phyloP scores from a whole-genome alignment of 345 rosid species.

The Bruguiera sexangula region DNA sequence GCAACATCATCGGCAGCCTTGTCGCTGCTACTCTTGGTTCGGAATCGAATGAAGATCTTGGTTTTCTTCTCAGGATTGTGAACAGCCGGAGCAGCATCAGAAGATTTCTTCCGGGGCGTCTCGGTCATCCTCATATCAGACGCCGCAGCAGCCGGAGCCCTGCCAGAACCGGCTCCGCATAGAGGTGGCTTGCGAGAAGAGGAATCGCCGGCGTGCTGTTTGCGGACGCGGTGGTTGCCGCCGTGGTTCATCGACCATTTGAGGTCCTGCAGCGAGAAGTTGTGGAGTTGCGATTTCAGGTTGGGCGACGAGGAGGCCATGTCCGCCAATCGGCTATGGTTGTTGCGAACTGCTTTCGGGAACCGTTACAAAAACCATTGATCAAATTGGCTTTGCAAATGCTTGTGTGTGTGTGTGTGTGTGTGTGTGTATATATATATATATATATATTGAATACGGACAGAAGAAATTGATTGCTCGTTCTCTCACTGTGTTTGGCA shows the following conservation, averaged over 20 bases:
- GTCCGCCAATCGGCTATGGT: too few species aligned
- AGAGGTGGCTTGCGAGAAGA: background rate
- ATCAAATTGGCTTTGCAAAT: background rate
- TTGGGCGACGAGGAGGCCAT: slow-evolving; percentile 43
- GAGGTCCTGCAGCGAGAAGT: slow-evolving; percentile 57
- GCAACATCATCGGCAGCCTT: slow-evolving; percentile 12
- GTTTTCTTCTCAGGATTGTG: slow-evolving; percentile 39
- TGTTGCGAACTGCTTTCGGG: background rate
- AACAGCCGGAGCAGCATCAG: slow-evolving; percentile 15
- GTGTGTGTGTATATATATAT: too few species aligned
- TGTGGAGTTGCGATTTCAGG: slow-evolving; percentile 54
- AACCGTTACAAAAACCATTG: slow-evolving; percentile 16
- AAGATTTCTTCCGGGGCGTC: slow-evolving; percentile 16
- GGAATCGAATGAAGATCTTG: slow-evolving; percentile 48
- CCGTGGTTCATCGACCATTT: slow-evolving; percentile 54
- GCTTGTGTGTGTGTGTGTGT: too few species aligned
- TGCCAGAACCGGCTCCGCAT: slow-evolving; percentile 17
- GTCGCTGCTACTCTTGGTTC: slow-evolving; percentile 28
- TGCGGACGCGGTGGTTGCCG: slow-evolving; percentile 41
- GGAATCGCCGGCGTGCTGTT: background rate
- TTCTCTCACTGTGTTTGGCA: background rate
- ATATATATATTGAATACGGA: too few species aligned
- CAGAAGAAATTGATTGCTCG: too few species aligned
- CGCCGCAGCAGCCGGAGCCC: slow-evolving; percentile 9
- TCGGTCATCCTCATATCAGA: background rate